Conservation (phyloP, 805 yeast species). For the Komagataella populi region DNA sequence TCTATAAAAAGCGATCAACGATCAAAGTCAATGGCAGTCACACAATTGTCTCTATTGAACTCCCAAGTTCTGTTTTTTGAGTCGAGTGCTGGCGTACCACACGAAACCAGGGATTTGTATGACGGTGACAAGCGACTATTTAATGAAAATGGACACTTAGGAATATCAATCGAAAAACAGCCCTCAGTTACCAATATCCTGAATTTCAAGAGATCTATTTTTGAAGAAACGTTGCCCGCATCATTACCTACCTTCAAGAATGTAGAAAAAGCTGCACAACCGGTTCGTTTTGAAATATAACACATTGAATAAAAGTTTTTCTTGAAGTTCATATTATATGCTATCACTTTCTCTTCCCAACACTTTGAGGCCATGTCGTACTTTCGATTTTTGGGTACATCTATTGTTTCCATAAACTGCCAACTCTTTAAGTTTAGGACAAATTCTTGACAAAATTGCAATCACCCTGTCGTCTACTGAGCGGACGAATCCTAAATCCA, state of each 20-base stretch:
- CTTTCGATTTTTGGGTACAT: constrained; percentile 40
- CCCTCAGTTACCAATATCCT: constrained; percentile 29
- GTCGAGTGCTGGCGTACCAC: background rate
- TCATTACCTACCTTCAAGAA: constrained; percentile 45
- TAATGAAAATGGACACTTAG: constrained; percentile 22
- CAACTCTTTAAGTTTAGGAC: constrained; percentile 48
- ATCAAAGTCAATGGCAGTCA: background rate
- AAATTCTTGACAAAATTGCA: constrained; percentile 39
- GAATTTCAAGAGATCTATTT: constrained; percentile 10
- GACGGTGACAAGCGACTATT: constrained; percentile 13
- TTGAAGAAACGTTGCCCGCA: constrained; percentile 13
- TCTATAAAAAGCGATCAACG: constrained; percentile 8
- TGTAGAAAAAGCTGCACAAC: constrained; percentile 46
- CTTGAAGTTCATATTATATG: constrained; percentile 14
- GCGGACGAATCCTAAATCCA: constrained; percentile 75
- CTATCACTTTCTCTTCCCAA: constrained; percentile 68
- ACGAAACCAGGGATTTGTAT: constrained; percentile 11
- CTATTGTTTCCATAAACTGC: constrained; percentile 76
- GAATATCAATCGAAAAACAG: constrained; percentile 19
- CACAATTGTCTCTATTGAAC: background rate
- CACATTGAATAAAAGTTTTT: background rate
- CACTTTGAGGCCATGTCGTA: constrained; percentile 41
- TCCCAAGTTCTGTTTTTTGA: background rate
- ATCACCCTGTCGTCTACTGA: constrained; percentile 58
- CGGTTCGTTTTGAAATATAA: constrained; percentile 11